Percentiles rank a stretch among this genome's conserved stretches.
phyloP scores from a whole-genome alignment of 176 grass and related monocot genomes.

The Ampelocalamus luodianensis region DNA sequence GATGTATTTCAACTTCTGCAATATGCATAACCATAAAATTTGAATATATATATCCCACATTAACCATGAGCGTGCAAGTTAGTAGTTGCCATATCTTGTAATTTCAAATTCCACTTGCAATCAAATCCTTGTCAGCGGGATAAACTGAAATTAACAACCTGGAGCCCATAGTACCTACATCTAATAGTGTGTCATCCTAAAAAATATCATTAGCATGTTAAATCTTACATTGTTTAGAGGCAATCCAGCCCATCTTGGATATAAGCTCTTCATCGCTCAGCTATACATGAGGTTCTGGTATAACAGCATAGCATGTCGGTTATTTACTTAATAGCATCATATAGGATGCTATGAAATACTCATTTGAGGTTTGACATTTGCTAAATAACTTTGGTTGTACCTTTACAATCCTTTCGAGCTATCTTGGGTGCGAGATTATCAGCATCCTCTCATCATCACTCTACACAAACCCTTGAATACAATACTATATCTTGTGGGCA shows the following conservation, averaged over 20 bases:
- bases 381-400: not conserved
- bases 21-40: no score
- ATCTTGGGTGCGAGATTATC: not conserved
- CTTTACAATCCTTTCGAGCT: constrained; percentile 11
- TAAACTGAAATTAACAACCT: no score
- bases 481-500: not conserved
- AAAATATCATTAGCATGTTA: not conserved
- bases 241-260: not conserved
- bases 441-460: not conserved
- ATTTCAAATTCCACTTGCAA: no score
- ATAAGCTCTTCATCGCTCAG: not conserved
- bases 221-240: not conserved
- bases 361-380: not conserved
- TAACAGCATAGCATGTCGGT: not conserved
- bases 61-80: no score
- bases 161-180: no score
- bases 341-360: not conserved
- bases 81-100: no score
- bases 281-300: not conserved
- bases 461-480: not conserved
- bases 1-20: no score
- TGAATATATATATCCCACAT: no score
- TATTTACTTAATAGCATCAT: not conserved
- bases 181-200: not conserved
- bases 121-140: no score